Percentiles rank a stretch among this genome's conserved stretches.
Evolutionary conservation across 192 early-diverging fungal genomes (phyloP).

Genomic region (Entrophospora sp.): DNA sequence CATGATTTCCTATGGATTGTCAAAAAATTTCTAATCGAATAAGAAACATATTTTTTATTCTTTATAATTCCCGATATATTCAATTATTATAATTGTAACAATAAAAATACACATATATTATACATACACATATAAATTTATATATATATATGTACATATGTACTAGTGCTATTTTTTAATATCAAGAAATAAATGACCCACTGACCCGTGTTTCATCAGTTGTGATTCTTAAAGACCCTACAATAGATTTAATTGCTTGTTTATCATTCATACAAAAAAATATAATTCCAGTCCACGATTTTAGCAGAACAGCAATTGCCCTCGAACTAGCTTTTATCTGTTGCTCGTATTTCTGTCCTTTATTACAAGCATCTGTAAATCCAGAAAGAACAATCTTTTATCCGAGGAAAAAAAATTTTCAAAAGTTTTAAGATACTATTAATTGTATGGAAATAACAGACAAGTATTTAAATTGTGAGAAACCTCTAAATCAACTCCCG

Average conservation of each 20-base stretch:
- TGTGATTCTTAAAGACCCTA: constrained; percentile 61
- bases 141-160: too few relatives aligned
- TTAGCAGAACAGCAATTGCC: constrained; percentile 54
- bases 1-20: constrained; percentile 54
- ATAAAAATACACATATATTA: too few relatives aligned
- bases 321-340: constrained; percentile 54
- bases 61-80: too few relatives aligned
- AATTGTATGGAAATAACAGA: too few relatives aligned
- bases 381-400: constrained; percentile 72
- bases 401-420: background rate
- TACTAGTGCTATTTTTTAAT: too few relatives aligned
- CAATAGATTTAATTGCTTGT: constrained; percentile 57
- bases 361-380: constrained; percentile 68
- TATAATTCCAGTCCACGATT: constrained; percentile 73
- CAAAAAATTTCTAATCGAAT: constrained; percentile 7
- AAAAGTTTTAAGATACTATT: too few relatives aligned
- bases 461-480: too few relatives aligned
- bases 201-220: constrained; percentile 60
- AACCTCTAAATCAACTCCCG: constrained; percentile 72
- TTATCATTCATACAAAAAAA: constrained; percentile 67
- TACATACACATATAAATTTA: too few relatives aligned
- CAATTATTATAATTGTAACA: too few relatives aligned
- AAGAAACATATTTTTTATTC: constrained; percentile 3
- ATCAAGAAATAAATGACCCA: background rate
- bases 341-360: constrained; percentile 53